Evolutionary conservation across 2,329 filamentous ascomycete genomes (phyloP), one percentile per base, ranked within the genome.

Genomic region (Coniochaeta sp.): DNA sequence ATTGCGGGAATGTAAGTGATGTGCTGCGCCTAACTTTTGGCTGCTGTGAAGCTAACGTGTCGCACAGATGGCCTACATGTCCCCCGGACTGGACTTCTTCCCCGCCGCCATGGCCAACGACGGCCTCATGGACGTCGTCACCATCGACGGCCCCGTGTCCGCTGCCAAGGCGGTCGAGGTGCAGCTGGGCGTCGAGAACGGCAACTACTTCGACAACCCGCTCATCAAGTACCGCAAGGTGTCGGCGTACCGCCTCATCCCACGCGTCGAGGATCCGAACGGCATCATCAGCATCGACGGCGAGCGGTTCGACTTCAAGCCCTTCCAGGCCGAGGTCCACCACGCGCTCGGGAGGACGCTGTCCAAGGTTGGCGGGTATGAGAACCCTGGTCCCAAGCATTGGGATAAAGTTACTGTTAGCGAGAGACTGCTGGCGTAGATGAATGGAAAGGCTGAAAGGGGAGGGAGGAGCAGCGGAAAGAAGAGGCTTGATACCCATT

Each of bases 211-310:
- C 59, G 88, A 95, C 64, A 83, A 87, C 63, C 78, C 83, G 0
- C 78, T 87, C 33, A 87, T 96, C 12, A 77, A 78, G 27, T 92
- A 96, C 67, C 81, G 85, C 60, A 99, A 99, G 67, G 79, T 96
- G 4, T 78, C 80, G n/a, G 94, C 86, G 0, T 96, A 94, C 65
- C 81, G 94, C 38, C 85, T 99, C 56, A 85, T 85, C 3, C 94
- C 94, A 0, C 83, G 81, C 50, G 71, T 86, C 56, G 78, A 85
- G 60, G 73, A 53, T 30, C 50, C 80, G 33, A 78, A 85, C 56
- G 92, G 92, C 1, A 94, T 88, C 66, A 95, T 99, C 65, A 95
- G 90, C 65, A 90, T 99, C 57, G 94, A 97, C 63, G 94, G 94
- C 32, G 94, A 99, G 70, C 79, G 81, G 51, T 77, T 95, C 3